phyloP scores from a whole-genome alignment of 2,329 filamentous ascomycete species.

The Phialemonium atrogriseum region DNA sequence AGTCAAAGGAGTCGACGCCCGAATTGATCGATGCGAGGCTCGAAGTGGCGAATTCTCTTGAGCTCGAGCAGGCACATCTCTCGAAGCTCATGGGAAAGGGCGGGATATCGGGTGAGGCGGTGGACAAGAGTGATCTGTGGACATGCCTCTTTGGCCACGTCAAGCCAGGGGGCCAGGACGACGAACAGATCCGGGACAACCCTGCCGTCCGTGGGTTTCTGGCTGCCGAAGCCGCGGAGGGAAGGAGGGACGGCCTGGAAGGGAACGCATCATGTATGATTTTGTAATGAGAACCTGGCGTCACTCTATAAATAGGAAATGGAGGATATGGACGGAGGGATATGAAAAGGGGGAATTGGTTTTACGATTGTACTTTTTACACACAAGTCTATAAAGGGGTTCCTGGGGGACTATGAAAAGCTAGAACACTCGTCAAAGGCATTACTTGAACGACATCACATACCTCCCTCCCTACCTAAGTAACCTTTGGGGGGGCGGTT shows the following conservation, averaged over 20 bases:
- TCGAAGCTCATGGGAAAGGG: constrained; percentile 63
- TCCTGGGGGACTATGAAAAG: too few relatives aligned
- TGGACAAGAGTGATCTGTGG: constrained; percentile 76
- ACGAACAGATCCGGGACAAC: constrained; percentile 20
- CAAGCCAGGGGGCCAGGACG: constrained; percentile 14
- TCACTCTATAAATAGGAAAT: too few relatives aligned
- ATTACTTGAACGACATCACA: too few relatives aligned
- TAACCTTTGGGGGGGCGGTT: too few relatives aligned
- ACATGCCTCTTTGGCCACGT: constrained; percentile 69
- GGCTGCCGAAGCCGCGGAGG: constrained; percentile 35
- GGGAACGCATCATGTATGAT: too few relatives aligned
- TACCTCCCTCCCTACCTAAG: too few relatives aligned
- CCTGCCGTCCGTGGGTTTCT: constrained; percentile 31
- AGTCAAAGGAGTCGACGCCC: constrained; percentile 13
- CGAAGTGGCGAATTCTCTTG: constrained; percentile 76
- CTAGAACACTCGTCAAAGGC: too few relatives aligned
- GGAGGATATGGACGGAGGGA: too few relatives aligned
- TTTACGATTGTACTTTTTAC: too few relatives aligned
- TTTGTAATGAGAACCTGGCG: too few relatives aligned
- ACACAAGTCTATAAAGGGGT: too few relatives aligned
- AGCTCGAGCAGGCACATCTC: constrained; percentile 67
- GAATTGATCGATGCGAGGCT: constrained; percentile 53
- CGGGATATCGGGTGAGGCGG: constrained; percentile 67
- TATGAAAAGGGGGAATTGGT: too few relatives aligned
- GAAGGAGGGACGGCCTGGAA: constrained; percentile 1